These are phyloP conservation scores for Aspergillus asperescens DNA, from an alignment of 495 filamentous ascomycete genomes.

Conservation along the genomic window DNA sequence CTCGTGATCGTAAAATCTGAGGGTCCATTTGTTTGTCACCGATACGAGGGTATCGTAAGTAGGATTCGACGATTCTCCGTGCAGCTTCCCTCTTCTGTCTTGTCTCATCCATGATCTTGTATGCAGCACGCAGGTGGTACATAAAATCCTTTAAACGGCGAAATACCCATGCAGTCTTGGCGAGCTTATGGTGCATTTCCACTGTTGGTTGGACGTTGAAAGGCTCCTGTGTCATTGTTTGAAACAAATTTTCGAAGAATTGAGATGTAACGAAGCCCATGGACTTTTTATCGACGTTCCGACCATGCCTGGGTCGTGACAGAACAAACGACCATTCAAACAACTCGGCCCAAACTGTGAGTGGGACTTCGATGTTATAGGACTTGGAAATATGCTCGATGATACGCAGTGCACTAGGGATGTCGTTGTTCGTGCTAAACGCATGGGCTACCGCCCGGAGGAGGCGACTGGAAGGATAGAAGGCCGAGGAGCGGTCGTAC, in stretches of 20 bases:
- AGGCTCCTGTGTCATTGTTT: constrained; percentile 51
- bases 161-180: constrained; percentile 32
- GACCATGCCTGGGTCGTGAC: constrained; percentile 25
- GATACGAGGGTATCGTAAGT: constrained; percentile 10
- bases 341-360: constrained; percentile 51
- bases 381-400: constrained; percentile 53
- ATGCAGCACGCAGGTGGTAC: constrained; percentile 25
- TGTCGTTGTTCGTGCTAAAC: constrained; percentile 53
- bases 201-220: constrained; percentile 53
- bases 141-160: constrained; percentile 36
- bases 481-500: constrained; percentile 42
- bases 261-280: constrained; percentile 34
- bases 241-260: constrained; percentile 44
- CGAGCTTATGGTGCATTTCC: constrained; percentile 33
- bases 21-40: constrained; percentile 1
- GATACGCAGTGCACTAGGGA: constrained; percentile 46
- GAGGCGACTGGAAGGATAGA: constrained; percentile 50
- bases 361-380: constrained; percentile 48
- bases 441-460: constrained; percentile 54
- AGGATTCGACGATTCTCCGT: constrained; percentile 22
- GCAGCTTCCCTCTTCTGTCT: constrained; percentile 24
- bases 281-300: constrained; percentile 14
- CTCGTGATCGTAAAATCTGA: constrained; percentile 21
- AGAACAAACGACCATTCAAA: constrained; percentile 57
- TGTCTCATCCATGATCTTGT: constrained; percentile 29